Base-by-base conservation (phyloP, 1,284 basidiomycete species). In the Farysia itapuensis region DNA sequence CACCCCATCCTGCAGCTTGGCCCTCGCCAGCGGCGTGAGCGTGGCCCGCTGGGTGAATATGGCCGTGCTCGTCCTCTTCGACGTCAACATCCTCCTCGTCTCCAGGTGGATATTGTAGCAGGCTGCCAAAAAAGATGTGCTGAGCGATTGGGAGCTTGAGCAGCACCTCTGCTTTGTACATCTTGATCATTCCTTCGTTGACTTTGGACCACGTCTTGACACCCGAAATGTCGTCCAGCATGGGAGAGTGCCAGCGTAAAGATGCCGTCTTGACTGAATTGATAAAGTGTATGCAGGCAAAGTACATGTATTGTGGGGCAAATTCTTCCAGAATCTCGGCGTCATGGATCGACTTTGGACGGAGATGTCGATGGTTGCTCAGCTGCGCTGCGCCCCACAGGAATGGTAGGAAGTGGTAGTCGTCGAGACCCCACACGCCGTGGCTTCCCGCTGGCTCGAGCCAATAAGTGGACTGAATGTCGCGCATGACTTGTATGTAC, bases 171-270 rank as follows among this genome's bases (percentile, higher is more conserved):
- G 90, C 93, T 29, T 82, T 83, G 78, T 93, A 97, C 94, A 98
- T 98, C 79, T 97, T 98, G 77, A 89, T 82, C 91, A 98, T 96
- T 9, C 94, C 95, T n/a, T 82, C 79, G 77, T 98, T 96, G 59
- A 97, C 91, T 77, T 97, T 97, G 72, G 88, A 86, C 93, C 93
- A 97, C 2, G 90, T 89, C 79, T 93, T 95, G 43, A 95, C 94
- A 4, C 86, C 90, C 0, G 91, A 94, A 52, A 98, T 98, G 75
- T 97, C 94, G 74, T 97, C 91, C 11, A 98, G 83, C 94, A 98
- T 98, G 0, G 94, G 95, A 1, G 91, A 96, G 79, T 98, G 95
- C 95, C 94, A 98, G 38, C 93, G 83, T 3, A 98, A 81, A 0
- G 90, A 92, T 0, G 92, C 92, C 0, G 92, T 93, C 78, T 98